Conservation (phyloP, 73 alveolate species). For the Uronychia binucleata region DNA sequence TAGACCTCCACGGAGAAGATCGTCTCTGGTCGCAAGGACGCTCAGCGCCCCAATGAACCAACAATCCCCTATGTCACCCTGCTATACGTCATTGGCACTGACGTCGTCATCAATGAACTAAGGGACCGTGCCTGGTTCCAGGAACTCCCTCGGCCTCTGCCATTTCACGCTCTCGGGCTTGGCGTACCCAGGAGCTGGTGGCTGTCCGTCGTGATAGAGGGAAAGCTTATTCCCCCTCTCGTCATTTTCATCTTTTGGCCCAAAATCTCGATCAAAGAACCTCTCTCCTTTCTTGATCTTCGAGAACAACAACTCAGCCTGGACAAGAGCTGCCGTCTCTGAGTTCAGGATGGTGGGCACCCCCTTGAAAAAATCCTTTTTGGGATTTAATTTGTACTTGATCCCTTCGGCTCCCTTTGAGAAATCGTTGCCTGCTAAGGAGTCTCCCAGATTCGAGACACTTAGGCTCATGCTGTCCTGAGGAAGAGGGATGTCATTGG, state of each 20-base stretch:
- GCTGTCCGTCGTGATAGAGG: slow-evolving; percentile 73
- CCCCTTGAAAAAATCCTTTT: slow-evolving; percentile 21
- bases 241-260: slow-evolving; percentile 74
- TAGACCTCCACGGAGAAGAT: slow-evolving; percentile 85
- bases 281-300: slow-evolving; percentile 23
- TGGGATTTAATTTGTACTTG: slow-evolving; percentile 9
- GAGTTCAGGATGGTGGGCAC: slow-evolving; percentile 76
- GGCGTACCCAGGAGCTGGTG: slow-evolving; percentile 78
- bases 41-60: slow-evolving; percentile 99
- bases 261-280: slow-evolving; percentile 95
- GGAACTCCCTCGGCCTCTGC: slow-evolving; percentile 87
- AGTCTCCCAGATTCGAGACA: neutral
- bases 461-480: neutral
- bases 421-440: slow-evolving; percentile 4
- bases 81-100: slow-evolving; percentile 91
- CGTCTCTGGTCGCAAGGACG: slow-evolving; percentile 96
- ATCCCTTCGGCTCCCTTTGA: neutral
- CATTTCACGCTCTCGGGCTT: slow-evolving; percentile 87
- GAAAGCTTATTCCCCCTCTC: slow-evolving; percentile 70
- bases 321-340: slow-evolving; percentile 86
- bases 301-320: slow-evolving; percentile 62
- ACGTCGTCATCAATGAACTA: slow-evolving; percentile 81
- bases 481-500: neutral
- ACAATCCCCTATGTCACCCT: slow-evolving; percentile 99
- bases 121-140: slow-evolving; percentile 41